A percentile compares a stretch with the other conserved stretches of the same genome.
Conservation (phyloP, 1,139 yeast species). For the Neolecta irregularis region DNA sequence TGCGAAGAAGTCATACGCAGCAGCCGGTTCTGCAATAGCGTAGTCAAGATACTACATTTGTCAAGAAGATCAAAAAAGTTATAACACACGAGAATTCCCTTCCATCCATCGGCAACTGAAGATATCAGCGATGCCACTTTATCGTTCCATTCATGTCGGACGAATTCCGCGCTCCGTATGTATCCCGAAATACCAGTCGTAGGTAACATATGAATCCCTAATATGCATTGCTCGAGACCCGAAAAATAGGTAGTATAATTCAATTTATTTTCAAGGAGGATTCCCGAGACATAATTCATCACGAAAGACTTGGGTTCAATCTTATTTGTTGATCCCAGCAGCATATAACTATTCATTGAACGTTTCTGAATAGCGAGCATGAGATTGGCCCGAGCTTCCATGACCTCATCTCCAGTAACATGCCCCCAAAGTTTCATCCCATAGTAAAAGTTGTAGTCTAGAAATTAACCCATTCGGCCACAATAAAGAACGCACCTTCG, state of each 20-base stretch:
- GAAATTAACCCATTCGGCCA: too few relatives aligned
- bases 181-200: constrained; percentile 74
- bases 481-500: too few relatives aligned
- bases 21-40: constrained; percentile 30
- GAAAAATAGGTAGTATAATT: constrained; percentile 91
- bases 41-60: too few relatives aligned
- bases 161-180: constrained; percentile 54
- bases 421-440: constrained; percentile 74
- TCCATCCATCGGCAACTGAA: constrained; percentile 65
- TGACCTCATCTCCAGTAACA: constrained; percentile 50
- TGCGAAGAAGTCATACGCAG: constrained; percentile 1
- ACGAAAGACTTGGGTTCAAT: constrained; percentile 43
- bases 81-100: too few relatives aligned
- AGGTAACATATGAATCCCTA: constrained; percentile 91
- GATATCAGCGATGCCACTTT: constrained; percentile 37
- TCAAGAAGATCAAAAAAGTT: too few relatives aligned
- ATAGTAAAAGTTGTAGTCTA: constrained; percentile 48
- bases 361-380: constrained; percentile 53
- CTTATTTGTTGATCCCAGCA: constrained; percentile 39
- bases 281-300: constrained; percentile 59
- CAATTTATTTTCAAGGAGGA: constrained; percentile 23
- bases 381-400: constrained; percentile 65
- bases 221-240: constrained; percentile 59
- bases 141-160: constrained; percentile 64
- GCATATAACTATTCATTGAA: constrained; percentile 48